Percentiles rank a stretch among this genome's conserved stretches.
These are phyloP conservation scores for Nidularia sp. DNA, from an alignment of 768 basidiomycete species.

Conservation along the genomic window DNA sequence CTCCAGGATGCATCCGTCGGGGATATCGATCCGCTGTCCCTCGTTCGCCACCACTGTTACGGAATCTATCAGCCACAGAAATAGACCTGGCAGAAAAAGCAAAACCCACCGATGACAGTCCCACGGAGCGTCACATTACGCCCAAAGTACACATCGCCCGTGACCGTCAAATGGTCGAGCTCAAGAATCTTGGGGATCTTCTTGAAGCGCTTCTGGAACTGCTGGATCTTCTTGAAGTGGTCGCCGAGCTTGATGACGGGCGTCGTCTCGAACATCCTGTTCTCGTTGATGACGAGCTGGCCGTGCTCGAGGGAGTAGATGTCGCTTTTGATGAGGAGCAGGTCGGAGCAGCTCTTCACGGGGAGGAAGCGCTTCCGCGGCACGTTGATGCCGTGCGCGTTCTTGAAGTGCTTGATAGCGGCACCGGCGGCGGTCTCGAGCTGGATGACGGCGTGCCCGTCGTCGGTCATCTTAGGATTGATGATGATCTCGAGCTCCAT, in stretches of 20 bases:
- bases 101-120: slow-evolving; percentile 69
- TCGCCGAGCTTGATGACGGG: slow-evolving; percentile 98
- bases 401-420: slow-evolving; percentile 90
- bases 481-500: slow-evolving; percentile 95
- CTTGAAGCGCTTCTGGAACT: slow-evolving; percentile 95
- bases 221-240: slow-evolving; percentile 92
- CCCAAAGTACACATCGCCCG: slow-evolving; percentile 89
- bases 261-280: slow-evolving; percentile 79
- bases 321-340: slow-evolving; percentile 88
- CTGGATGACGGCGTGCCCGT: slow-evolving; percentile 83
- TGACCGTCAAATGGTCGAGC: slow-evolving; percentile 91
- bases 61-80: background rate
- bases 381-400: slow-evolving; percentile 92
- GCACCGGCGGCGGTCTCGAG: slow-evolving; percentile 93
- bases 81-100: background rate
- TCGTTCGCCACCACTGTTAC: slow-evolving; percentile 69
- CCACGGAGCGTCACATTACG: slow-evolving; percentile 82
- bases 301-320: slow-evolving; percentile 91
- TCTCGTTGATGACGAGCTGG: slow-evolving; percentile 78
- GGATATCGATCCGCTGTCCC: slow-evolving; percentile 77
- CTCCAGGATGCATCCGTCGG: slow-evolving; percentile 77
- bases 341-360: slow-evolving; percentile 83
- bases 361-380: slow-evolving; percentile 93
- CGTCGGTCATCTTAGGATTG: slow-evolving; percentile 85
- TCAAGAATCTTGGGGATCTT: slow-evolving; percentile 89